phyloP scores from a whole-genome alignment of 1,284 basidiomycete genomes.

The Microbotryomycetes sp. region DNA sequence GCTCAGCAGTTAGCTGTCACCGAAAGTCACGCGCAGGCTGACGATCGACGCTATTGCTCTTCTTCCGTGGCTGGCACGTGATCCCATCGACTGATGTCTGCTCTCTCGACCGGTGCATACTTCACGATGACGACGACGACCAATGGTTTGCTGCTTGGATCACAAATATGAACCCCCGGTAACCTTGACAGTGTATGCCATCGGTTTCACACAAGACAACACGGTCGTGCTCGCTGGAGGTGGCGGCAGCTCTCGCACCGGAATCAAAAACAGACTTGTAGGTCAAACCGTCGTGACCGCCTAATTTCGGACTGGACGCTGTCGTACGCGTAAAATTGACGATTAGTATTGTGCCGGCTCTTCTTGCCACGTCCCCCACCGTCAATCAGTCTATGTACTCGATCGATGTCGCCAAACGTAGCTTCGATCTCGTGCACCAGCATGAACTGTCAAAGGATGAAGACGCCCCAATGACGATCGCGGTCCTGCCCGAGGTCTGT shows the following conservation, averaged over 20 bases:
- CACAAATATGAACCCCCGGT: neutral
- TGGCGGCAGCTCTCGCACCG: slow-evolving; percentile 69
- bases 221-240: slow-evolving; percentile 77
- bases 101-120: too few relatives aligned
- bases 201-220: slow-evolving; percentile 67
- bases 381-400: slow-evolving; percentile 30
- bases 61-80: neutral
- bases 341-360: too few relatives aligned
- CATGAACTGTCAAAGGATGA: slow-evolving; percentile 68
- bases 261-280: slow-evolving; percentile 88
- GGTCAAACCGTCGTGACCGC: slow-evolving; percentile 42
- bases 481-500: slow-evolving; percentile 57
- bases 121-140: too few relatives aligned
- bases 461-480: slow-evolving; percentile 91
- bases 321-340: too few relatives aligned
- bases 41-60: too few relatives aligned
- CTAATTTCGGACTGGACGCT: too few relatives aligned
- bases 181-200: slow-evolving; percentile 78
- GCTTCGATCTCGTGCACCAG: slow-evolving; percentile 59
- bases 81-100: neutral
- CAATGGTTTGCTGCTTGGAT: too few relatives aligned
- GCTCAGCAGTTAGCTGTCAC: too few relatives aligned
- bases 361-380: too few relatives aligned
- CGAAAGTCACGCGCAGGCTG: too few relatives aligned
- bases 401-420: slow-evolving; percentile 26